These are phyloP conservation scores for Tulasnella sp. DNA, from an alignment of 768 basidiomycete species.

Conservation along the genomic window DNA sequence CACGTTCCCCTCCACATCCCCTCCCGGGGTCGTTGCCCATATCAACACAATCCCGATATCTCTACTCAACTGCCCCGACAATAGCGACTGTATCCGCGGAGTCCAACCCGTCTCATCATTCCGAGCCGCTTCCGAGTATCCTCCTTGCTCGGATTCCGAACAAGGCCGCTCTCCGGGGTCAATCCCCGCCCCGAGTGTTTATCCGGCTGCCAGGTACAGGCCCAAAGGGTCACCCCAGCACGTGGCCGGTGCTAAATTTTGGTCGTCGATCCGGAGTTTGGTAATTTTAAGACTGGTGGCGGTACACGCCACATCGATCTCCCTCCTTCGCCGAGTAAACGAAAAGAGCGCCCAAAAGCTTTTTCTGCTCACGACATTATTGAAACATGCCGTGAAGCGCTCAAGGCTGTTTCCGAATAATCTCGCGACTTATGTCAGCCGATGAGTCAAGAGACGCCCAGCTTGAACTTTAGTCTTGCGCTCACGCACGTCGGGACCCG, in stretches of 20 bases:
- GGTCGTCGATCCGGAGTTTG: background rate
- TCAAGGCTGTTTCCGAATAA: background rate
- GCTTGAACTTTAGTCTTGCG: background rate
- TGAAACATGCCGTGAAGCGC: background rate
- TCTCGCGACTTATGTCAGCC: background rate
- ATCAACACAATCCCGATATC: background rate
- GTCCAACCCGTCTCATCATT: background rate
- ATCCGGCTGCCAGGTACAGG: background rate
- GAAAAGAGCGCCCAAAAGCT: background rate
- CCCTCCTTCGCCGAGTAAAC: background rate
- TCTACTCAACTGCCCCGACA: background rate
- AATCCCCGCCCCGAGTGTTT: background rate
- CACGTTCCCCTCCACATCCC: background rate
- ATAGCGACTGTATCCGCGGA: background rate
- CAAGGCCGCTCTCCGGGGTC: background rate
- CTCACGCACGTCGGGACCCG: background rate
- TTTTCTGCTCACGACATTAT: background rate
- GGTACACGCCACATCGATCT: background rate
- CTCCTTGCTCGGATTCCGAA: background rate
- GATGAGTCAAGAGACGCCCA: background rate
- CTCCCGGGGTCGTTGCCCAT: background rate
- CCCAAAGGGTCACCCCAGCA: background rate
- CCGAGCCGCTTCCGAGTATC: background rate
- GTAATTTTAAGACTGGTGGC: background rate
- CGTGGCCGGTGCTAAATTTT: background rate